phyloP scores from a whole-genome alignment of 2,329 filamentous ascomycete genomes.

The Fusarium setosum region DNA sequence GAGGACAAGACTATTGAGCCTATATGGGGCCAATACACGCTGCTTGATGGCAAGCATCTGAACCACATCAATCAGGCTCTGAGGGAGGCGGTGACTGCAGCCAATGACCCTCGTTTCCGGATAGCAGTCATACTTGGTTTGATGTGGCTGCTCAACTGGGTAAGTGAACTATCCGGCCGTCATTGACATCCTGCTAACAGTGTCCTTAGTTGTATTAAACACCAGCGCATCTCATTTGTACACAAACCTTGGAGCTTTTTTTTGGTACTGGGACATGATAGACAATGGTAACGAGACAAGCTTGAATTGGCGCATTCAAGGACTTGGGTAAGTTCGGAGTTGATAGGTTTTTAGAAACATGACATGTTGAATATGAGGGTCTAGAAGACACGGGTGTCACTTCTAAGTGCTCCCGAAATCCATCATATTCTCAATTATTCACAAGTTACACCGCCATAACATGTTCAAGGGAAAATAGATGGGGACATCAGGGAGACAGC shows the following conservation, averaged over 20 bases:
- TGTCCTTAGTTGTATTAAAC: slow-evolving; percentile 27
- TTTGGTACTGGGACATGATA: not conserved
- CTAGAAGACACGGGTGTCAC: not conserved
- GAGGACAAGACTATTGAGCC: slow-evolving; percentile 40
- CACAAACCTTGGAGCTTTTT: no score
- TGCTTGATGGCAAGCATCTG: slow-evolving; percentile 10
- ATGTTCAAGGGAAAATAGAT: no score
- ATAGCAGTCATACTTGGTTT: slow-evolving; percentile 26
- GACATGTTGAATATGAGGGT: not conserved
- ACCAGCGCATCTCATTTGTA: not conserved
- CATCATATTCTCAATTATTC: no score
- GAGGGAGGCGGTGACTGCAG: not conserved
- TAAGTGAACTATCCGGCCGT: not conserved
- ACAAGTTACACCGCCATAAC: no score
- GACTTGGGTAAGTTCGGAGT: not conserved
- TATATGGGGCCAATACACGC: slow-evolving; percentile 13
- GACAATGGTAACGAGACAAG: not conserved
- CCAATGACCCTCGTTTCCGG: slow-evolving; percentile 18
- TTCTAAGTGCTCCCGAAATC: no score
- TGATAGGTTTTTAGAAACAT: not conserved
- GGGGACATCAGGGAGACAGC: no score
- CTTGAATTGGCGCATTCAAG: not conserved
- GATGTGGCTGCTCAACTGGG: slow-evolving; percentile 43
- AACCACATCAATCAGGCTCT: slow-evolving; percentile 1
- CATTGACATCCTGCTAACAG: slow-evolving; percentile 13